Conservation (phyloP, 495 filamentous ascomycete species). For the Patellaria atrata region DNA sequence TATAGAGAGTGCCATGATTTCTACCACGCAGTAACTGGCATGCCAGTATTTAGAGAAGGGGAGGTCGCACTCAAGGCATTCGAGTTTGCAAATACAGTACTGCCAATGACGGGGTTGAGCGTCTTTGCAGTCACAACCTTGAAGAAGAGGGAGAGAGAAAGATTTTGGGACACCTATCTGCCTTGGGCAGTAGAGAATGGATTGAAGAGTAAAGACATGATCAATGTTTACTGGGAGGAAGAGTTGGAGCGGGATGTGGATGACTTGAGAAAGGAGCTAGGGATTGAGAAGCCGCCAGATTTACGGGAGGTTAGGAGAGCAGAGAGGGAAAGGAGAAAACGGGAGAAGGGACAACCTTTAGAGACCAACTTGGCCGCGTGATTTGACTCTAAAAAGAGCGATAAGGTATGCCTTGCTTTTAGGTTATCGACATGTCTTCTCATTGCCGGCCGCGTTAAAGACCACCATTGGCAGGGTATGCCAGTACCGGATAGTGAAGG, state of each 20-base stretch:
- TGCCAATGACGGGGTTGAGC: slow-evolving; percentile 89
- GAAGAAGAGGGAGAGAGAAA: slow-evolving; percentile 56
- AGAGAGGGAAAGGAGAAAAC: slow-evolving; percentile 53
- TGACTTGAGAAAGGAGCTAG: slow-evolving; percentile 54
- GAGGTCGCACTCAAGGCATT: slow-evolving; percentile 92
- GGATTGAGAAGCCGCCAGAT: slow-evolving; percentile 83
- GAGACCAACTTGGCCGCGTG: too few relatives aligned
- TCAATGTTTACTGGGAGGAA: slow-evolving; percentile 99
- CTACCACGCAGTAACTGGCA: slow-evolving; percentile 87
- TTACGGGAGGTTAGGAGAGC: slow-evolving; percentile 61
- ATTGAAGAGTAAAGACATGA: slow-evolving; percentile 58
- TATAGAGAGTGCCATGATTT: slow-evolving; percentile 98
- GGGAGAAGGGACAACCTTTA: too few relatives aligned
- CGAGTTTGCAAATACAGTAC: slow-evolving; percentile 83
- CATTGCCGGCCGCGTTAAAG: too few relatives aligned
- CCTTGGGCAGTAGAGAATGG: slow-evolving; percentile 90
- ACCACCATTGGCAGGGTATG: too few relatives aligned
- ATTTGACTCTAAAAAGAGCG: too few relatives aligned
- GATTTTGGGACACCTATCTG: slow-evolving; percentile 62
- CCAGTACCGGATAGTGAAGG: too few relatives aligned
- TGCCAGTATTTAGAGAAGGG: slow-evolving; percentile 85
- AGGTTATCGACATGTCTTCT: too few relatives aligned
- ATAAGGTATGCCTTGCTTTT: too few relatives aligned
- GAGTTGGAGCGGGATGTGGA: slow-evolving; percentile 73
- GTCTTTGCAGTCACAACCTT: slow-evolving; percentile 54